Conservation (phyloP, 768 basidiomycete species). For the Lactarius sanguifluus region DNA sequence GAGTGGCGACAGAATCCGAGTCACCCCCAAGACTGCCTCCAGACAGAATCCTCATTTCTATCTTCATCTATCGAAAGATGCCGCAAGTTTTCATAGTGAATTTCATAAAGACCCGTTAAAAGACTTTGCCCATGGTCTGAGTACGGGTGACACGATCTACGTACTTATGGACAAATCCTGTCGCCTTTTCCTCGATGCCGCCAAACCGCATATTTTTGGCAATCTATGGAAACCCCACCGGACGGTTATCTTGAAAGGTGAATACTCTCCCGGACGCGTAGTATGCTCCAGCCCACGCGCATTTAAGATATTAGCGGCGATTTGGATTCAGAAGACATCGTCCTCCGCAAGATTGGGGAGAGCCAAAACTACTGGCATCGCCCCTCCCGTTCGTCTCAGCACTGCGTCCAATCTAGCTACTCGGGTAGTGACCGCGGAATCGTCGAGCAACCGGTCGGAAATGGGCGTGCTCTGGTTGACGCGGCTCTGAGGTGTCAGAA, state of each 20-base stretch:
- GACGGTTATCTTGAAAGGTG: conserved; percentile 20
- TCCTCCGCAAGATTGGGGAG: neutral
- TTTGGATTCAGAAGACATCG: conserved; percentile 3
- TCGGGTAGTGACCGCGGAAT: neutral
- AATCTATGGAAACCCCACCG: conserved; percentile 13
- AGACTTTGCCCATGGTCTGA: neutral
- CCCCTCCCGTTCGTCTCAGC: neutral
- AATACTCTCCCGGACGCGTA: neutral
- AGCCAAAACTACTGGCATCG: neutral
- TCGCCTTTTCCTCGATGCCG: neutral
- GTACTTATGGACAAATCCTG: conserved; percentile 1
- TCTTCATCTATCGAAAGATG: neutral
- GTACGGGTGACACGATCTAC: neutral
- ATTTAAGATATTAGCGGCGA: neutral
- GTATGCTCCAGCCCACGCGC: neutral
- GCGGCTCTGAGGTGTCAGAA: neutral
- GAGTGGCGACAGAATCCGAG: neutral
- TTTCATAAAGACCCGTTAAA: neutral
- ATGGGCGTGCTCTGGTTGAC: neutral
- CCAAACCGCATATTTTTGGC: neutral
- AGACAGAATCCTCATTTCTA: conserved; percentile 8
- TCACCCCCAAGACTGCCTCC: neutral
- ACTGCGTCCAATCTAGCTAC: neutral
- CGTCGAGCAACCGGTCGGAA: neutral
- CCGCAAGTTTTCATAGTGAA: neutral